Evolutionary conservation across 2,329 filamentous ascomycete genomes (phyloP).

Genomic region (Trichoderma lentiforme): DNA sequence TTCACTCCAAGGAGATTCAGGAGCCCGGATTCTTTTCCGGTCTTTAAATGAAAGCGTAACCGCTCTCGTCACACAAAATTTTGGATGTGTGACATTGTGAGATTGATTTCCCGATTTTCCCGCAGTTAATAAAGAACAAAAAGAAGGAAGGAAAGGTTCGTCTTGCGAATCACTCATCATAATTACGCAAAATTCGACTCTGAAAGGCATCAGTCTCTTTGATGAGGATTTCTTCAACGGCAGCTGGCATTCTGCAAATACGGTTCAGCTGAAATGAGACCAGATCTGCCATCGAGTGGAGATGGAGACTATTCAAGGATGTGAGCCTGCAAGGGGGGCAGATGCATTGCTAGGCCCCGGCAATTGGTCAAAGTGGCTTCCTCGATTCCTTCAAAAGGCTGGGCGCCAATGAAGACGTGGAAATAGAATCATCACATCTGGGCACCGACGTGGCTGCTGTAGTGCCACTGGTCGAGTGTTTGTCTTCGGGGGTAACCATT

Average conservation of each 20-base stretch:
- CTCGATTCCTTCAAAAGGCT: background rate
- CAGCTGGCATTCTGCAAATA: background rate
- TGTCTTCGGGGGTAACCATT: background rate
- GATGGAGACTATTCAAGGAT: constrained; percentile 13
- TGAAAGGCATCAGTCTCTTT: background rate
- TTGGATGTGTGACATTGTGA: background rate
- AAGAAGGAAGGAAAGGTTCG: background rate
- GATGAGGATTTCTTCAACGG: background rate
- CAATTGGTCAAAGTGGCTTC: background rate
- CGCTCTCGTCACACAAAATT: background rate
- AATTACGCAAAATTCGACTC: background rate
- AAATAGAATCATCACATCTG: background rate
- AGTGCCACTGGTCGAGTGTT: background rate
- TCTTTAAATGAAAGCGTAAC: background rate
- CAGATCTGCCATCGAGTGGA: constrained; percentile 1
- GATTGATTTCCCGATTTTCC: background rate
- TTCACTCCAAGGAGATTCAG: background rate
- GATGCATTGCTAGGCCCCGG: background rate
- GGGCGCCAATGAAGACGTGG: background rate
- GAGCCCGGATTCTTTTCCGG: background rate
- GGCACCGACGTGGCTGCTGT: background rate
- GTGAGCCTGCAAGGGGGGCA: constrained; percentile 4
- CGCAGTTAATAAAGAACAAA: background rate
- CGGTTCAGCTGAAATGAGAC: background rate
- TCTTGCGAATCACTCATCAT: background rate